Evolutionary conservation across 495 filamentous ascomycete genomes (phyloP).

Genomic region (Trichoderma virens): DNA sequence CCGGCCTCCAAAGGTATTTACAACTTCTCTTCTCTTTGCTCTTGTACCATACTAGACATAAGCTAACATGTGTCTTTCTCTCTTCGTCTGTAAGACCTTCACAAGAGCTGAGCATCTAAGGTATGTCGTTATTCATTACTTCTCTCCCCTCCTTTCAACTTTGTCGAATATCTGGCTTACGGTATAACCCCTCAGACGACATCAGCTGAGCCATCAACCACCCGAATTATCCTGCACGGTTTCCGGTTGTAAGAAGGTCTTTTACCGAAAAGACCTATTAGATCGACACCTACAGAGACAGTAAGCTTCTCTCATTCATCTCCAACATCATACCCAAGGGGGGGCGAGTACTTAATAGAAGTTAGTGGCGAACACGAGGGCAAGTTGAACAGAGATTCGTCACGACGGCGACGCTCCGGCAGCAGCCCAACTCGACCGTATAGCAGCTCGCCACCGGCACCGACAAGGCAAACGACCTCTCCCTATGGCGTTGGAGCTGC

Average conservation of each 20-base stretch:
- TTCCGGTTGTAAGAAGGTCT: slow-evolving; percentile 53
- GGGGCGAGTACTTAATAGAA: slow-evolving; percentile 27
- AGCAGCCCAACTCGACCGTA: background rate
- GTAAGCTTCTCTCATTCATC: slow-evolving; percentile 39
- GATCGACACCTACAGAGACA: slow-evolving; percentile 75
- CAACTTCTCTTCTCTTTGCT: slow-evolving; percentile 1
- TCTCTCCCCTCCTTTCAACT: background rate
- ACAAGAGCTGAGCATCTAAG: slow-evolving; percentile 81
- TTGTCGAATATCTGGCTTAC: background rate
- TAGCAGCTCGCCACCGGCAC: slow-evolving; percentile 1
- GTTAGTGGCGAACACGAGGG: slow-evolving; percentile 12
- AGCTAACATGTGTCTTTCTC: slow-evolving; percentile 15
- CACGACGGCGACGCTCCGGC: background rate
- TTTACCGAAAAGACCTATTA: slow-evolving; percentile 69
- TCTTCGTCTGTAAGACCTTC: slow-evolving; percentile 47
- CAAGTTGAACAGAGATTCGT: background rate
- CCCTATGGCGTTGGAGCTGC: background rate
- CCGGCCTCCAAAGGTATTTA: slow-evolving; percentile 50
- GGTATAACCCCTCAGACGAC: slow-evolving; percentile 50
- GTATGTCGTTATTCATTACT: slow-evolving; percentile 32
- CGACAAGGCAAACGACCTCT: background rate
- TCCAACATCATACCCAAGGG: slow-evolving; percentile 20
- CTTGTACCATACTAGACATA: background rate
- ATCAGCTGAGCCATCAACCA: slow-evolving; percentile 78
- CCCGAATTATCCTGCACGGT: slow-evolving; percentile 60